Evolutionary conservation across 1,284 basidiomycete genomes (phyloP), one percentile per base, ranked within the genome.

Genomic region (Sparassis latifolia): DNA sequence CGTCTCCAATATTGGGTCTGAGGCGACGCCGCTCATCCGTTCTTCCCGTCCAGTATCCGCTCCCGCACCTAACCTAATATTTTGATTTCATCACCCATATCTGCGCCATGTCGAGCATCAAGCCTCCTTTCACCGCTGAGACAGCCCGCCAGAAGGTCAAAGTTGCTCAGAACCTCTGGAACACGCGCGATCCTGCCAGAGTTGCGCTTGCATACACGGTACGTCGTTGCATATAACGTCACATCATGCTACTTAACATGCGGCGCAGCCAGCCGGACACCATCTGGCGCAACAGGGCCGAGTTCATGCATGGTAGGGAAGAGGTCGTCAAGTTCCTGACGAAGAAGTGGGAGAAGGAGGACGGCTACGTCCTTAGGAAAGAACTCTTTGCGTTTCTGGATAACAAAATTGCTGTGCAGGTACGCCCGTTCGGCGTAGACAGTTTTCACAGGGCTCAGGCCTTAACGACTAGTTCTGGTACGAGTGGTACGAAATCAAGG

Each of bases 241-340:
- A 10, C 44, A 20, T 29, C 20, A 20, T 20, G 20, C 10, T 27
- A 12, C 39, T 42, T 10, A 42, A 29, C 9, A 20, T 20, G 10
- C 12, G 10, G 12, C 40, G 32, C 10, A 20, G n/a, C n/a, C 48
- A 66, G 63, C 59, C 62, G 20, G 75, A 80, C 59, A 77, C 72
- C 3, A 66, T 78, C 57, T 83, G 81, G 82, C 69, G 82, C 30
- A 85, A 85, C 65, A 68, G 82, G 39, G 75, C 75, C 56, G 50
- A 63, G 12, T 85, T 84, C 63, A 59, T 78, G 52, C 57, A 59
- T 31, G 82, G 81, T 0, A 70, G 70, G 33, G 67, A 68, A 3
- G 71, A 72, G 46, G 76, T 84, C 44, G 67, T 73, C 52, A 57
- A 66, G 44, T 82, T 84, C 62, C 61, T 84, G 48, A 69, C 64